Percentiles rank a stretch among this genome's conserved stretches.
phyloP scores from a whole-genome alignment of 1,284 basidiomycete genomes.

The Bondarzewia mesenterica region DNA sequence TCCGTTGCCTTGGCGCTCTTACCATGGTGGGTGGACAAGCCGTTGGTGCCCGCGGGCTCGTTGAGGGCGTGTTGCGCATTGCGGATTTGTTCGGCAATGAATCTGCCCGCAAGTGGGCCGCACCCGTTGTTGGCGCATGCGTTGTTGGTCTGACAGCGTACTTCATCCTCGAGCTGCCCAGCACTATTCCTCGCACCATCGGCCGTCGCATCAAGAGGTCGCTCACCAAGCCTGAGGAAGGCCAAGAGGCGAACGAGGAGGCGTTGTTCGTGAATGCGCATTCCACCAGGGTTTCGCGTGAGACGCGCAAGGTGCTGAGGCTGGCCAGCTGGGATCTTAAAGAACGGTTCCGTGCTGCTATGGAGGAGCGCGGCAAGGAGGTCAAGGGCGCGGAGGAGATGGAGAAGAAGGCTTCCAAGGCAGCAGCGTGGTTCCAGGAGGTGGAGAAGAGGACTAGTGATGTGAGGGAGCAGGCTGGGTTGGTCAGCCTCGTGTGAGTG shows the following conservation, averaged over 20 bases:
- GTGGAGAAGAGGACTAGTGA: slow-evolving; percentile 50
- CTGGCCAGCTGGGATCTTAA: slow-evolving; percentile 89
- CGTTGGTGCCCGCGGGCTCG: slow-evolving; percentile 68
- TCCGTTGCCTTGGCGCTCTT: slow-evolving; percentile 77
- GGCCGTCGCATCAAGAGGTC: slow-evolving; percentile 69
- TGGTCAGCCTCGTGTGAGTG: background rate
- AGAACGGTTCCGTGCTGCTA: slow-evolving; percentile 75
- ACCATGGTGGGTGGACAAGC: slow-evolving; percentile 82
- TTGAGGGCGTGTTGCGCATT: slow-evolving; percentile 72
- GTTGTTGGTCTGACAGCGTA: slow-evolving; percentile 77
- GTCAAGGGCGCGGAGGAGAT: slow-evolving; percentile 74
- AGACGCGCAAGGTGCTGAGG: slow-evolving; percentile 92
- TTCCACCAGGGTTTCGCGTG: slow-evolving; percentile 66
- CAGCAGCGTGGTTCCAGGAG: slow-evolving; percentile 66
- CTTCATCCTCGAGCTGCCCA: slow-evolving; percentile 84
- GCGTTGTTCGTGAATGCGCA: slow-evolving; percentile 64
- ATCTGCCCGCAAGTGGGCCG: slow-evolving; percentile 79
- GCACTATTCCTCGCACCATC: slow-evolving; percentile 86
- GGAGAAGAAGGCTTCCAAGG: slow-evolving; percentile 60
- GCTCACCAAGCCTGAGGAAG: slow-evolving; percentile 34
- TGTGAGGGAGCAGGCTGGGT: slow-evolving; percentile 35
- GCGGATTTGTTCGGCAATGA: slow-evolving; percentile 81
- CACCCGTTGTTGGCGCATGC: slow-evolving; percentile 74
- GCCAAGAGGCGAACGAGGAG: slow-evolving; percentile 30
- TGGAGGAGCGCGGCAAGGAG: slow-evolving; percentile 73